Evolutionary conservation across 495 filamentous ascomycete species (phyloP).

Genomic region (Annulohypoxylon bovei): DNA sequence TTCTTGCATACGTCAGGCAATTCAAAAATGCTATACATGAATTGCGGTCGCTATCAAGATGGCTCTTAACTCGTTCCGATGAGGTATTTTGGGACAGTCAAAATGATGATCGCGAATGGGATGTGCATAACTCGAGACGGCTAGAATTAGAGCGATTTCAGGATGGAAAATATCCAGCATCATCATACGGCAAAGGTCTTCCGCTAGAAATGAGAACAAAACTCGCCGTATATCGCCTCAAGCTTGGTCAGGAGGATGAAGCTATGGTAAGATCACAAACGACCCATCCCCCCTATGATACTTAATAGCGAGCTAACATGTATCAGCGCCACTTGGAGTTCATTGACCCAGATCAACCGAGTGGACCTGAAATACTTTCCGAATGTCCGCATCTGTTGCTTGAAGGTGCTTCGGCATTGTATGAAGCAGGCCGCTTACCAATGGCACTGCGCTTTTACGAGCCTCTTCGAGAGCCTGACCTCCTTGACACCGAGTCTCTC

Average conservation of each 20-base stretch:
- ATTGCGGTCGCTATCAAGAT: conserved; percentile 76
- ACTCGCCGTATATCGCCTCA: conserved; percentile 81
- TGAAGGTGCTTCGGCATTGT: conserved; percentile 43
- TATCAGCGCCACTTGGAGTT: conserved; percentile 46
- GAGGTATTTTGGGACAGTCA: conserved; percentile 84
- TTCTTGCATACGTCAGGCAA: conserved; percentile 70
- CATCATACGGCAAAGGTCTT: conserved; percentile 77
- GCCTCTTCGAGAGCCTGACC: conserved; percentile 64
- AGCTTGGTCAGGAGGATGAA: conserved; percentile 74
- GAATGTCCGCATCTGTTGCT: conserved; percentile 41
- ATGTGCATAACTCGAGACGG: conserved; percentile 74
- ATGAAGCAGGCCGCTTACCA: conserved; percentile 62
- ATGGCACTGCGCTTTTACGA: conserved; percentile 81
- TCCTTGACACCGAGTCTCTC: conserved; percentile 70
- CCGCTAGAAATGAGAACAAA: conserved; percentile 88
- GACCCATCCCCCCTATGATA: not conserved
- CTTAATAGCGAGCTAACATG: conserved; percentile 12
- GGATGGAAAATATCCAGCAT: conserved; percentile 63
- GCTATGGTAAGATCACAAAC: conserved; percentile 68
- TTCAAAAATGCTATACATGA: conserved; percentile 71
- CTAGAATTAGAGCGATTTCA: conserved; percentile 63
- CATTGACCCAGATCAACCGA: conserved; percentile 36
- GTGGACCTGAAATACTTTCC: conserved; percentile 24
- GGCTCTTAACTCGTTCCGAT: conserved; percentile 78
- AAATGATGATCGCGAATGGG: conserved; percentile 93